These are phyloP conservation scores for Boletus huronensis DNA, from an alignment of 768 basidiomycete genomes.

Conservation along the genomic window DNA sequence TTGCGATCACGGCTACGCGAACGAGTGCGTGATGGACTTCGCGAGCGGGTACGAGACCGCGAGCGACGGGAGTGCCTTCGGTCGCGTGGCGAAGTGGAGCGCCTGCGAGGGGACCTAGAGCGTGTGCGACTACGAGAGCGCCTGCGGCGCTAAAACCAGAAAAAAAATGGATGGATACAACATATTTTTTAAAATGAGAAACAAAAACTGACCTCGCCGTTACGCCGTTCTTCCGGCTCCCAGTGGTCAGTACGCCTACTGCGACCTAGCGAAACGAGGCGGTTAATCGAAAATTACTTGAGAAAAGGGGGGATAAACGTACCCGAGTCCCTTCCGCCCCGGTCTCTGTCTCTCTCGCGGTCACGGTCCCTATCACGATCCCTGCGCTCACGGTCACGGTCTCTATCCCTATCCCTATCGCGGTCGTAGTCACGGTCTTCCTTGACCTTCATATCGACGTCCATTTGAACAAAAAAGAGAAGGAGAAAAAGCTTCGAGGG, in stretches of 20 bases:
- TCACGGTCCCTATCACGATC: slow-evolving; percentile 46
- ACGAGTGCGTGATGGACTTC: slow-evolving; percentile 47
- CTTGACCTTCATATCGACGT: slow-evolving; percentile 79
- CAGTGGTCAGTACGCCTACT: slow-evolving; percentile 64
- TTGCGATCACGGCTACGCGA: slow-evolving; percentile 58
- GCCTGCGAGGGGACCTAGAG: slow-evolving; percentile 63
- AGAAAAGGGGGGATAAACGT: slow-evolving; percentile 13
- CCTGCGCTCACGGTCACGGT: slow-evolving; percentile 38
- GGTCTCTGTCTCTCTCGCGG: slow-evolving; percentile 43
- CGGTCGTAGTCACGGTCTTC: slow-evolving; percentile 69
- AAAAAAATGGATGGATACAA: neutral
- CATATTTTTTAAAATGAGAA: neutral
- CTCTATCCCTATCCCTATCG: slow-evolving; percentile 43
- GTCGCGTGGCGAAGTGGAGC: slow-evolving; percentile 60
- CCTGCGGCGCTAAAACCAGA: slow-evolving; percentile 51
- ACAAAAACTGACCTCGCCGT: slow-evolving; percentile 55
- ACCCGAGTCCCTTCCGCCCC: slow-evolving; percentile 59
- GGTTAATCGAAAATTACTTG: neutral
- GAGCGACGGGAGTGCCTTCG: slow-evolving; percentile 56
- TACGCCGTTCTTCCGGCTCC: slow-evolving; percentile 79
- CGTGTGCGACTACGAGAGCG: slow-evolving; percentile 65
- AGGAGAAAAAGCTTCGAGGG: slow-evolving; percentile 3
- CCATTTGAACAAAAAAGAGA: slow-evolving; percentile 44
- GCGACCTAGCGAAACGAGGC: slow-evolving; percentile 36
- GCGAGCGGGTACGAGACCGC: slow-evolving; percentile 61